Conservation (phyloP, 192 early-diverging fungal genomes). For the Spizellomyces sp. region DNA sequence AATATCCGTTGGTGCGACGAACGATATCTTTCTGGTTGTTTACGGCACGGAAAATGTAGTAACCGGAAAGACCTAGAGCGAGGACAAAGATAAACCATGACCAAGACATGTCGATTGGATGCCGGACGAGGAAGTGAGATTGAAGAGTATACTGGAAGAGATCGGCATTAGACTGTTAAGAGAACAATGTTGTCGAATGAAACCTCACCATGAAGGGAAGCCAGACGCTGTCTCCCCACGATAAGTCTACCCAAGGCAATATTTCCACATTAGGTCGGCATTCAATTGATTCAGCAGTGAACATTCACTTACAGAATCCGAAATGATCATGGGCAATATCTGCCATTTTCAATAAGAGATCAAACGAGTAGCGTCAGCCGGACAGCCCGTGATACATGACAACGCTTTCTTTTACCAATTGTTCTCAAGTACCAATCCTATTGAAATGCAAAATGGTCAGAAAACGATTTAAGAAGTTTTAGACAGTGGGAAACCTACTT, state of each 20-base stretch:
- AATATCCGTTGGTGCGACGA: slow-evolving; percentile 69
- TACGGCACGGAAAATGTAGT: slow-evolving; percentile 79
- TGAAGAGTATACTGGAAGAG: slow-evolving; percentile 70
- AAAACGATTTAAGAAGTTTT: background rate
- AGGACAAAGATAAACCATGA: slow-evolving; percentile 54
- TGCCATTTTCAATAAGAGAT: no score
- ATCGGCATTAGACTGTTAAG: background rate
- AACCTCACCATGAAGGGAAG: slow-evolving; percentile 68
- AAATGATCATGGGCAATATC: slow-evolving; percentile 85
- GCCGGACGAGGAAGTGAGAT: slow-evolving; percentile 74
- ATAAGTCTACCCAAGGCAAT: slow-evolving; percentile 49
- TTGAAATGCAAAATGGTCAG: no score
- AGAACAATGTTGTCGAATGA: background rate
- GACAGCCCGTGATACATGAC: no score
- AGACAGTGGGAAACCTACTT: background rate
- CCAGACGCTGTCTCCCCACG: slow-evolving; percentile 83
- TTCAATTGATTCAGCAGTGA: background rate
- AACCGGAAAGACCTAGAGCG: slow-evolving; percentile 64
- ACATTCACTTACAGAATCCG: slow-evolving; percentile 57
- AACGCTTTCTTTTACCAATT: slow-evolving; percentile 42
- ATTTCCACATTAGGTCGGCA: background rate
- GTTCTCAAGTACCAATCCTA: slow-evolving; percentile 86
- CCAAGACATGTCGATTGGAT: slow-evolving; percentile 67
- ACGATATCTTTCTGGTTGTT: slow-evolving; percentile 82
- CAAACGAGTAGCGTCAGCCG: no score